phyloP scores from a whole-genome alignment of 768 basidiomycete species.

The Agrocybe pediades region DNA sequence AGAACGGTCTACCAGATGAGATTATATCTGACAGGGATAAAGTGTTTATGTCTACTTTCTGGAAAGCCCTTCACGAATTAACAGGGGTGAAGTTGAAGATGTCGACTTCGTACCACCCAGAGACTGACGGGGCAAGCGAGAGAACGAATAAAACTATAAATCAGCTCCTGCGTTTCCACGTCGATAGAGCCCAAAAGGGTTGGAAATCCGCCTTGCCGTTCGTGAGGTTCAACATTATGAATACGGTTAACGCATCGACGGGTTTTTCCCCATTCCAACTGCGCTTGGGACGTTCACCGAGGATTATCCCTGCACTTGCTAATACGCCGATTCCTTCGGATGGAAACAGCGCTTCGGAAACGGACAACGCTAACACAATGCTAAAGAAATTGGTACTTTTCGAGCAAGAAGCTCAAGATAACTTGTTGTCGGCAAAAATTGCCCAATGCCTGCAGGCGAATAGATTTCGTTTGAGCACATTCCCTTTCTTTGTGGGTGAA shows the following conservation, averaged over 20 bases:
- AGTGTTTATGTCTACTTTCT: slow-evolving; percentile 23
- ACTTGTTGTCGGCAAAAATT: neutral
- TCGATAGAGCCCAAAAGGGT: slow-evolving; percentile 10
- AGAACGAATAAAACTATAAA: slow-evolving; percentile 23
- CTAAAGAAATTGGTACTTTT: too few relatives aligned
- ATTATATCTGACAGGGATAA: slow-evolving; percentile 16
- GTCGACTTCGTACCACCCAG: slow-evolving; percentile 15
- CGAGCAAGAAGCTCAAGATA: neutral
- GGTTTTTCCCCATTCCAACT: slow-evolving; percentile 22
- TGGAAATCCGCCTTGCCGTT: slow-evolving; percentile 14
- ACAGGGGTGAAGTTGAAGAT: slow-evolving; percentile 10
- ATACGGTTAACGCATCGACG: slow-evolving; percentile 1
- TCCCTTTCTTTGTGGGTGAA: neutral
- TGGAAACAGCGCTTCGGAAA: slow-evolving; percentile 62
- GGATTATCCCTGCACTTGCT: slow-evolving; percentile 9
- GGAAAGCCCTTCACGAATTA: slow-evolving; percentile 13
- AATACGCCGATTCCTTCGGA: slow-evolving; percentile 16
- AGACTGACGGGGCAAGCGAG: slow-evolving; percentile 25
- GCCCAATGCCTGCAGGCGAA: neutral
- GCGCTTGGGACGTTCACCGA: slow-evolving; percentile 15
- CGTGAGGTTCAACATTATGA: slow-evolving; percentile 21
- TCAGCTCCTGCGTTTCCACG: slow-evolving; percentile 17
- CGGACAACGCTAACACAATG: too few relatives aligned
- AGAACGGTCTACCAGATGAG: neutral
- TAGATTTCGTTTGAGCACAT: neutral